Evolutionary conservation across 2,329 filamentous ascomycete species (phyloP), one percentile per base, ranked within the genome.

Genomic region (Scytalidium lignicola): DNA sequence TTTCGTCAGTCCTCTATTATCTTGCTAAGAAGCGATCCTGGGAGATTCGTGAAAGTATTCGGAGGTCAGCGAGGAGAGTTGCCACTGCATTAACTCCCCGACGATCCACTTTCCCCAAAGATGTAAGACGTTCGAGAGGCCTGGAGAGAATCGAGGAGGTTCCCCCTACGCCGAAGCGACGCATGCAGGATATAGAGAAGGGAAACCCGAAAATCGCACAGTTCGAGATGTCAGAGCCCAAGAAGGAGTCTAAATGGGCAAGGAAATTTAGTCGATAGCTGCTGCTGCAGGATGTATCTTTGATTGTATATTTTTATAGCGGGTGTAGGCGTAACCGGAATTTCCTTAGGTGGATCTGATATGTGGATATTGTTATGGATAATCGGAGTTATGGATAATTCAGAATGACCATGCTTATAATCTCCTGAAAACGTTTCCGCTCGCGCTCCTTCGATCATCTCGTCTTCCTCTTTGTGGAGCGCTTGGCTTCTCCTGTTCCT

Each of bases 1-100:
- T 51, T 19, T 58, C 51, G 43, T 39, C 56, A 86, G 86, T 84
- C 54, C 79, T 93, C 22, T 95, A 87, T 71, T 89, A 85, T 66
- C 65, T 92, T 32, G 86, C 89, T 48, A 93, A 93, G 74, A 90
- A 89, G 71, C 81, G 84, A 43, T 87, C 91, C 67, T 93, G 89
- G 89, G 86, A 83, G 56, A 74, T 93, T 57, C 80, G 83, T 51
- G 81, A 88, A 63, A 86, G 76, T 23, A 74, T 95, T 50, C 79
- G 84, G 48, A 80, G 79, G 55, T 90, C 87, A 1, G 81, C 82
- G 26, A 75, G 74, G 53, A 81, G 74, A 60, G 79, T 85, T 22
- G 79, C 77, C 41, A 77, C 74, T 3, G 82, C 75, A 4, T 71
- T 85, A 48, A 85, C 82, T n/a, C 82, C 82, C 5, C 71, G 80